phyloP scores from a whole-genome alignment of 345 rosid genomes.

The Clausena lansium region DNA sequence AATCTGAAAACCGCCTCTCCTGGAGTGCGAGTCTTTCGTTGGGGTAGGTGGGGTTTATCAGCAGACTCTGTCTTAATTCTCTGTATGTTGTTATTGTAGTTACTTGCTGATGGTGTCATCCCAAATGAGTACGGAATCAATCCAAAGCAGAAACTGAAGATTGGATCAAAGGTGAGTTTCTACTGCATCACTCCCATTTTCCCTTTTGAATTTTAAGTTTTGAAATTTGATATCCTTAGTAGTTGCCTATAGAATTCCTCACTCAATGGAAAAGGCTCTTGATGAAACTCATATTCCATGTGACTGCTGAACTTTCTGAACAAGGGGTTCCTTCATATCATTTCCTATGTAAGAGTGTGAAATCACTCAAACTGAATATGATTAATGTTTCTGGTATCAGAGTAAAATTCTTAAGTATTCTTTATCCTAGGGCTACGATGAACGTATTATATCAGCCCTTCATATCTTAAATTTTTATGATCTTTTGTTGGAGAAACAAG shows the following conservation, averaged over 20 bases:
- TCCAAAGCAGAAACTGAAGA: slow-evolving; percentile 91
- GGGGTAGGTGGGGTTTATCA: slow-evolving; percentile 10
- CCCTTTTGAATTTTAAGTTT: background rate
- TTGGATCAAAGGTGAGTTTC: slow-evolving; percentile 82
- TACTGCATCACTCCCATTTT: background rate
- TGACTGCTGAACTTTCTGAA: background rate
- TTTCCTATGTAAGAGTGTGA: background rate
- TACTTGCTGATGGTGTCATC: slow-evolving; percentile 97
- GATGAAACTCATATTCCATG: background rate
- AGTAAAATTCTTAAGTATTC: background rate
- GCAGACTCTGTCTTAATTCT: slow-evolving; percentile 5
- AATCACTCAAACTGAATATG: background rate
- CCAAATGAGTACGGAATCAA: slow-evolving; percentile 98
- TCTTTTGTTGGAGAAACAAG: background rate
- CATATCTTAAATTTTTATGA: background rate
- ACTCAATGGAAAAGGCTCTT: background rate
- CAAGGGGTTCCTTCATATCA: background rate
- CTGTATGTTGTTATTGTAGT: slow-evolving; percentile 50
- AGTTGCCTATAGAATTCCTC: background rate
- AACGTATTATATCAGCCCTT: background rate
- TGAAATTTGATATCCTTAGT: background rate
- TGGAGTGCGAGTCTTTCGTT: slow-evolving; percentile 3
- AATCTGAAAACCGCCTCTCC: background rate
- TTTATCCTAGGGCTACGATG: background rate
- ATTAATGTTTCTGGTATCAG: background rate